Evolutionary conservation across 78 protist species (phyloP), one percentile per base, ranked within the genome.

Genomic region (Speleostelium caveatum): DNA sequence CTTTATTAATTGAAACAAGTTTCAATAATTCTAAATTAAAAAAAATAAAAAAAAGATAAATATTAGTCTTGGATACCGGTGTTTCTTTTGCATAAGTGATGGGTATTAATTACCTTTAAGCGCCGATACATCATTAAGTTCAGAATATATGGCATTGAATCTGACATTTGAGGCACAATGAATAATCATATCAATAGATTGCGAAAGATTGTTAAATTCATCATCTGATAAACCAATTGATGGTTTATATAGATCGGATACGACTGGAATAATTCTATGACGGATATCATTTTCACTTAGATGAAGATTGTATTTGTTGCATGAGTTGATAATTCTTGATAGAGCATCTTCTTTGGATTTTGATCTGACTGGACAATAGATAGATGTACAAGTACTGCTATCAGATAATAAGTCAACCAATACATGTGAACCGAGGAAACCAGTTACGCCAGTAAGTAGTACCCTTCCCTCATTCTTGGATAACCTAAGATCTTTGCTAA

Each of bases 361-460:
- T 3, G 56, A 30, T 35, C 66, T 69, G 7, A 35, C 59, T 14
- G 65, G 16, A 65, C 87, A 78, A 71, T 78, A 65, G 30, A 78
- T 59, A 2, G 30, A 14, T 49, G 62, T 35, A 45, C 26, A 26
- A n/a, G n/a, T n/a, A n/a, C n/a, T n/a, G n/a, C n/a, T n/a, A n/a
- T n/a, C n/a, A n/a, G n/a, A n/a, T 41, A 68, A 38, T 26, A 68
- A 42, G 26, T 68, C 51, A 16, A 41, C 73, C 10, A 68, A 42
- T 42, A 68, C 24, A 41, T 41, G 35, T 24, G 59, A 36, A 39
- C 88, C 88, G 1, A 79, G 26, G 22, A 49, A 79, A 28, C 75
- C 88, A 26, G 68, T 79, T 22, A 38, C 55, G 67, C 88, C 88
- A 56, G 88, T 79, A 60, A 79, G 51, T 6, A 79, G 67, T 38